These are phyloP conservation scores for Saccharomyces mikatae DNA, from an alignment of 805 yeast genomes.

Conservation along the genomic window DNA sequence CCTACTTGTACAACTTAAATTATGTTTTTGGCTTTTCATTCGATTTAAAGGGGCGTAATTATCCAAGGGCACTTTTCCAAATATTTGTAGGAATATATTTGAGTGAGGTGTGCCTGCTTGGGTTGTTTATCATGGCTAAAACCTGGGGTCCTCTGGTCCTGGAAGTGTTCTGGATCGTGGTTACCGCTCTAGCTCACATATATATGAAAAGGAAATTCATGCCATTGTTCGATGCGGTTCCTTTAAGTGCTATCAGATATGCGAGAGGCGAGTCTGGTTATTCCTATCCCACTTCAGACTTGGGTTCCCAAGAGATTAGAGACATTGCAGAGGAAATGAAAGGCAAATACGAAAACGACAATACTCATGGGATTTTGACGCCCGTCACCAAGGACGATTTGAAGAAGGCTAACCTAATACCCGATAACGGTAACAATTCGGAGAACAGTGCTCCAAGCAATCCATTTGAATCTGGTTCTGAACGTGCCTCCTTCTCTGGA, in stretches of 20 bases:
- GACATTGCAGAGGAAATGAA: conserved; percentile 37
- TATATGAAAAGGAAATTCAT: conserved; percentile 51
- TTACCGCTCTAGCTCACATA: conserved; percentile 51
- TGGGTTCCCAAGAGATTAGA: conserved; percentile 53
- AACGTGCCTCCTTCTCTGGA: conserved; percentile 2
- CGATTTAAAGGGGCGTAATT: conserved; percentile 66
- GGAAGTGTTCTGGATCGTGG: conserved; percentile 52
- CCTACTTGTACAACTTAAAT: conserved; percentile 52
- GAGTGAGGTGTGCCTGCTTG: conserved; percentile 61
- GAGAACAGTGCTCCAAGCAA: conserved; percentile 2
- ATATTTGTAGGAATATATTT: conserved; percentile 63
- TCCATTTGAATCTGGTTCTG: not conserved
- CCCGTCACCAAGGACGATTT: conserved; percentile 25
- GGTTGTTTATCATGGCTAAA: conserved; percentile 67
- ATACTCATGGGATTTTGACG: conserved; percentile 23
- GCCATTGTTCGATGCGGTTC: conserved; percentile 60
- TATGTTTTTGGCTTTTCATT: conserved; percentile 53
- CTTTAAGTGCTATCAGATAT: conserved; percentile 45
- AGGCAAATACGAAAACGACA: conserved; percentile 15
- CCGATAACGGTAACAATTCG: conserved; percentile 10
- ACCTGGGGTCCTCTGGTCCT: conserved; percentile 72
- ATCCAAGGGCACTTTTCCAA: conserved; percentile 65
- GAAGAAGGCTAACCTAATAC: conserved; percentile 23
- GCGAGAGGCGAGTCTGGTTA: conserved; percentile 34
- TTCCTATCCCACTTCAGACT: conserved; percentile 56